Percentiles rank a stretch among this genome's conserved stretches.
These are phyloP conservation scores for Cryphonectria radicalis DNA, from an alignment of 2,329 filamentous ascomycete genomes.

Conservation along the genomic window DNA sequence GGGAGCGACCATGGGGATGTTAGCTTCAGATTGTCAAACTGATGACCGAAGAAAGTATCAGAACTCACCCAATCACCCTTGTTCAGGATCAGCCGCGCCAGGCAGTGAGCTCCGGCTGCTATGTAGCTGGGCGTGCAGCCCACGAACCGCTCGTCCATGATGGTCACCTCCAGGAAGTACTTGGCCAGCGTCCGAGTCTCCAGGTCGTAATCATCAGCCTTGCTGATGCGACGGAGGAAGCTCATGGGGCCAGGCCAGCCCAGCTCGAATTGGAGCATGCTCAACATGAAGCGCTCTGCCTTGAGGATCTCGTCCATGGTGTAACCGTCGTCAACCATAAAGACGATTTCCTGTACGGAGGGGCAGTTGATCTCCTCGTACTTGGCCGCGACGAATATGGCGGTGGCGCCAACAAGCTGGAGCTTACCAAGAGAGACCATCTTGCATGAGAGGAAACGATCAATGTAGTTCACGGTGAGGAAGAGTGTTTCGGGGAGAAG, in stretches of 20 bases:
- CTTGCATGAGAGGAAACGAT: slow-evolving; percentile 93
- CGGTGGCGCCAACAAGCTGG: slow-evolving; percentile 93
- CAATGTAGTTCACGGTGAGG: slow-evolving; percentile 93
- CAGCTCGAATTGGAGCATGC: slow-evolving; percentile 92
- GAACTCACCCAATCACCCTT: slow-evolving; percentile 90
- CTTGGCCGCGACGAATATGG: slow-evolving; percentile 93
- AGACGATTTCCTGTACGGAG: slow-evolving; percentile 92
- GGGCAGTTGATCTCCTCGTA: slow-evolving; percentile 99
- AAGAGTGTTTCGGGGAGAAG: slow-evolving; percentile 94
- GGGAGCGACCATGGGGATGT: slow-evolving; percentile 64
- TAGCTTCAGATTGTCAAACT: slow-evolving; percentile 13
- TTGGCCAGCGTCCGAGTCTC: slow-evolving; percentile 95
- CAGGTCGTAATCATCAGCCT: slow-evolving; percentile 95
- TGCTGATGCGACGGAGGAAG: slow-evolving; percentile 95
- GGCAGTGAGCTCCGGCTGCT: slow-evolving; percentile 88
- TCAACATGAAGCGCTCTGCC: slow-evolving; percentile 97
- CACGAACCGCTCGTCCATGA: slow-evolving; percentile 98
- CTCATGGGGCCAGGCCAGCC: slow-evolving; percentile 99
- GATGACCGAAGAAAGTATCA: slow-evolving; percentile 7
- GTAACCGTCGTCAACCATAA: slow-evolving; percentile 96
- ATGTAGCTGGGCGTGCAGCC: slow-evolving; percentile 88
- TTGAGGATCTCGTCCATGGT: slow-evolving; percentile 90
- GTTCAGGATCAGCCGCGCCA: slow-evolving; percentile 83
- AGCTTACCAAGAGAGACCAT: slow-evolving; percentile 93
- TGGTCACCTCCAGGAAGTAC: slow-evolving; percentile 94